Base-by-base conservation (phyloP, 2,329 filamentous ascomycete species). In the Colletotrichum horii region DNA sequence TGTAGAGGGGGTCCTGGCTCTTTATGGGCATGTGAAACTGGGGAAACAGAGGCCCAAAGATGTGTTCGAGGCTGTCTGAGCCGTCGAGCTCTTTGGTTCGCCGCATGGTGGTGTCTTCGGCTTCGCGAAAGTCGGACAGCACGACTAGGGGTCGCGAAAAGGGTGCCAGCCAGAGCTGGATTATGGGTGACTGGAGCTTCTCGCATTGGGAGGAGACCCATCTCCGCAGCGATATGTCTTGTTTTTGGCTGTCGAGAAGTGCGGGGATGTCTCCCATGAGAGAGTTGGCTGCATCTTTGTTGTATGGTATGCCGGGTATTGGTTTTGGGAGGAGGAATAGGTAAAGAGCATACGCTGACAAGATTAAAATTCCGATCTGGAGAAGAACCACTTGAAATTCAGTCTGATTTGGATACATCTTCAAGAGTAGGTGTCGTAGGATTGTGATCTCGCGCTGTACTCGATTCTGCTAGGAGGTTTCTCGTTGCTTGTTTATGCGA, bases 111-210 rank as follows among this genome's bases (percentile, higher is more conserved):
- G 89, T 83, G 76, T 88, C 87, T 76, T 87, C 84, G n/a, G 71
- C 71, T 52, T 74, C 71, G 16, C 71, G 71, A 58, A 60, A 74
- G 66, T 88, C 87, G 15, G 83, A 80, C 7, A 90, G 76, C 3
- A 90, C 71, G 2, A 90, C 81, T 78, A 83, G 84, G 6, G 88
- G 89, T 26, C 81, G 81, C 1, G 78, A 76, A 26, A 88, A 82
- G 0, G 88, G 87, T 9, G 81, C 79, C 67, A 88, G 78, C 79
- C 89, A 90, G 6, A 87, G 79, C 77, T 91, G 89, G 6, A 85
- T 78, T 70, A 90, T 83, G 1, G 87, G 86, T 12, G 83, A 84
- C 7, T 85, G 78, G 62, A 85, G 82, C 81, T 84, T 9, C 12
- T 64, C 22, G 4, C 60, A 64, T 4, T 64, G 60, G 12, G 30